Evolutionary conservation across 805 yeast genomes (phyloP), one percentile per base, ranked within the genome.

Genomic region (Grigorovia transvaalensis): DNA sequence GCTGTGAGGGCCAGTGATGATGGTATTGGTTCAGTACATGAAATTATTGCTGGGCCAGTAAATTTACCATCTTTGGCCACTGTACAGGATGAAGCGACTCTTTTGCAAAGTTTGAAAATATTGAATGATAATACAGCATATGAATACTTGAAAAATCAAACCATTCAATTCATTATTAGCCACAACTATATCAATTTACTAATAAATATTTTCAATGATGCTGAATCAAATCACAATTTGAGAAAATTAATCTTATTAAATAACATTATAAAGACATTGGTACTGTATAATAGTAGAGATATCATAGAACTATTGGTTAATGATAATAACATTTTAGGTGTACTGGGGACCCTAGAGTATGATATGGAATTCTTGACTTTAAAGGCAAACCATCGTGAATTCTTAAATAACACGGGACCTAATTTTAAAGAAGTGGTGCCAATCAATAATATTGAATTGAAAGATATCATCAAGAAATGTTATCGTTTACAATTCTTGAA

Each of bases 321-420:
- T 13, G 84, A 81, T 54, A 74, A 73, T 8, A 60, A 72, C 44
- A 73, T 83, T 46, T 61, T 73, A 59, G 85, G 85, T 1, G 69
- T 88, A 3, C 77, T 84, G 12, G 96, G 96, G 0, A 84, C 88
- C 12, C 68, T 91, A 47, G 99, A 93, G 66, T 85, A 88, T 66
- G 97, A 93, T 65, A 85, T 93, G 0, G 95, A 87, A 52, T 88
- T 78, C 60, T 96, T 96, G 1, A 74, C 74, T 13, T 75, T 76
- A 56, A 89, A 88, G 66, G 88, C 96, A 4, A 84, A 87, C 58
- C 88, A 87, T 69, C 72, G 96, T 50, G 79, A 79, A 20, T 84
- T 78, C 61, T 65, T 88, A 35, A 79, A 80, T 46, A 69, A 82
- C 7, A 74, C 74, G 44, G 64, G 59, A 9, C 66, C 67, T 13